Evolutionary conservation across 306 rosid genomes (phyloP), one percentile per base, ranked within the genome.

Genomic region (Herpetospermum pedunculosum): DNA sequence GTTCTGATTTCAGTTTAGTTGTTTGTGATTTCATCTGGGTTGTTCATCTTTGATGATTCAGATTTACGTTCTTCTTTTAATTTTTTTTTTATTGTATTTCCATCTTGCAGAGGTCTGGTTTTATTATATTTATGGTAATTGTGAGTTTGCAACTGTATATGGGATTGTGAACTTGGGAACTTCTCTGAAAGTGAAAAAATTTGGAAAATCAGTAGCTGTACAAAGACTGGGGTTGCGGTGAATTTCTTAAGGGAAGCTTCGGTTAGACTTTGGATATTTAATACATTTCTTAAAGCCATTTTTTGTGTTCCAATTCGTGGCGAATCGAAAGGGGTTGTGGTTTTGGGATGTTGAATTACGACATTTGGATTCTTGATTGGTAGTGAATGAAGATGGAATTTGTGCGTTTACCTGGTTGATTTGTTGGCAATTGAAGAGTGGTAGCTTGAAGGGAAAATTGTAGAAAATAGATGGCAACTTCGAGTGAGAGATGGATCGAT

Each of bases 401-500:
- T 65, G 80, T 44, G 75, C 48, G 58, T 68, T 46, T 65, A 55
- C 59, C 73, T 43, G 46, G 79, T 50, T 75, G 25, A 35, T 37
- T 49, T 43, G 77, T 77, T 50, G 79, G 78, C 9, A 25, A 41
- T 75, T 76, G 71, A 13, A 7, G 74, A 69, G 43, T 18, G 74
- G 41, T 46, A 10, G 75, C 43, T 79, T 71, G 30, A 65, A 65
- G 72, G 19, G 72, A 11, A 65, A 43, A 23, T 23, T 65, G 19
- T 40, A 35, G 50, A 53, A 73, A 73, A 12, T 52, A 53, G 25
- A 89, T 89, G 96, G 92, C 90, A 65, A 82, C 53, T 80, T 26
- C 88, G 32, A 76, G 69, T 38, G 97, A 87, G 76, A 86, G 91
- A 72, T 92, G 97, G 97, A 83, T 81, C 19, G 96, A 89, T 73